Evolutionary conservation across 345 rosid genomes (phyloP).

Genomic region (Psidium friedrichsthalianum): DNA sequence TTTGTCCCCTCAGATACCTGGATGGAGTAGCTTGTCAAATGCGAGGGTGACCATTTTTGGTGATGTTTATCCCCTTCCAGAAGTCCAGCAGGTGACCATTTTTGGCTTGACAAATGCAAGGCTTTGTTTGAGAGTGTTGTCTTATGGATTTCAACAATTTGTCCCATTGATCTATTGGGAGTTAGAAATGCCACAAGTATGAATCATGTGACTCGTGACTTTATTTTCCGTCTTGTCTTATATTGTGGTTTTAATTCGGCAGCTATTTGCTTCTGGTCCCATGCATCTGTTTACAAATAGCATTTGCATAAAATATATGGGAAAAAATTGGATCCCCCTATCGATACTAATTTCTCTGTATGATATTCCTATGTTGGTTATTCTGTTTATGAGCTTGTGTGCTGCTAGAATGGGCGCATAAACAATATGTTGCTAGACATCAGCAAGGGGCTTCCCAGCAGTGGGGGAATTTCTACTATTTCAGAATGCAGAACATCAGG

Average conservation of each 20-base stretch:
- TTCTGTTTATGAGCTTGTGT: not conserved
- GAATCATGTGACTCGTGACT: not conserved
- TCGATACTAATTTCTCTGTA: not conserved
- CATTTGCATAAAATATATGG: not conserved
- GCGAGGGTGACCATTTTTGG: conserved; percentile 97
- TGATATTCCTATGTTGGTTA: not conserved
- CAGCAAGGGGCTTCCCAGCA: conserved; percentile 89
- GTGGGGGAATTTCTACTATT: conserved; percentile 97
- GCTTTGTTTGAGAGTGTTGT: not conserved
- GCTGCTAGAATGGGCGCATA: conserved; percentile 86
- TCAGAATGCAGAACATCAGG: conserved; percentile 95
- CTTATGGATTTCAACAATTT: not conserved
- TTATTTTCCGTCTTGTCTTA: not conserved
- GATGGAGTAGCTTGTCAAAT: conserved; percentile 97
- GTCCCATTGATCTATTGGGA: not conserved
- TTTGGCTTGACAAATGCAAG: not conserved
- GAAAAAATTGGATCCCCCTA: not conserved
- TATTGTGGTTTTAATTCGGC: not conserved
- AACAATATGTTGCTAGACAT: conserved; percentile 76
- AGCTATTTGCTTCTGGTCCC: not conserved
- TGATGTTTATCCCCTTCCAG: conserved; percentile 82
- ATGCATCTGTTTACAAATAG: not conserved
- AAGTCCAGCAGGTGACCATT: conserved; percentile 56
- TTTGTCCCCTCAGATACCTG: conserved; percentile 59
- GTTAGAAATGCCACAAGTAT: not conserved